These are phyloP conservation scores for Bipolaris cookei DNA, from an alignment of 2,329 filamentous ascomycete genomes.

Conservation along the genomic window DNA sequence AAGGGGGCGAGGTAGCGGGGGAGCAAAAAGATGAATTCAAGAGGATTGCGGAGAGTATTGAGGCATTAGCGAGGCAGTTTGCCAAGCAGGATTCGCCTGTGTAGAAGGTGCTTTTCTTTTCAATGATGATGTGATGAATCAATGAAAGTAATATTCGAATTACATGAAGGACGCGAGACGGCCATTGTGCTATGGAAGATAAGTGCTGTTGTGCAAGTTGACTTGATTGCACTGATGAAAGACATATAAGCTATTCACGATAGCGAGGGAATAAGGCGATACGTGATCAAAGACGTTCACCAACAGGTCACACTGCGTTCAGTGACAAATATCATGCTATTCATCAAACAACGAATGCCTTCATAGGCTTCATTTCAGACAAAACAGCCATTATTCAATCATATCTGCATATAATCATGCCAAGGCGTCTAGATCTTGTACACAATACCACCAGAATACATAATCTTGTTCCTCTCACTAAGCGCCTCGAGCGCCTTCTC, in stretches of 20 bases:
- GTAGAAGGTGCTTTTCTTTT: conserved; percentile 8
- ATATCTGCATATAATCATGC: background rate
- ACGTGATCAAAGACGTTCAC: background rate
- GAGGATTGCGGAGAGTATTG: conserved; percentile 52
- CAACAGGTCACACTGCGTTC: background rate
- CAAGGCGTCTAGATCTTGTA: conserved; percentile 53
- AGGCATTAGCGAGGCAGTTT: conserved; percentile 50
- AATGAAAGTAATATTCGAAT: background rate
- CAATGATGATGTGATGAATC: background rate
- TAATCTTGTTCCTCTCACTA: conserved; percentile 86
- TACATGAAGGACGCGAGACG: background rate
- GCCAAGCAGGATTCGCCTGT: conserved; percentile 51
- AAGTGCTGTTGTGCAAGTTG: too few relatives aligned
- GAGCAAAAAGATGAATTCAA: conserved; percentile 55
- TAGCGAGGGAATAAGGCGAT: too few relatives aligned
- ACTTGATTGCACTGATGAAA: too few relatives aligned
- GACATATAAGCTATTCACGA: too few relatives aligned
- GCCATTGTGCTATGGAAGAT: background rate
- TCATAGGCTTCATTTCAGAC: background rate
- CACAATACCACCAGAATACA: conserved; percentile 63
- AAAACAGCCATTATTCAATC: background rate
- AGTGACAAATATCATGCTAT: background rate
- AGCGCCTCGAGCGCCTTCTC: conserved; percentile 78
- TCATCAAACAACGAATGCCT: background rate
- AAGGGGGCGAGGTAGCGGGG: conserved; percentile 42